These are phyloP conservation scores for Backusella australiensis DNA, from an alignment of 192 early-diverging fungal species.

Conservation along the genomic window DNA sequence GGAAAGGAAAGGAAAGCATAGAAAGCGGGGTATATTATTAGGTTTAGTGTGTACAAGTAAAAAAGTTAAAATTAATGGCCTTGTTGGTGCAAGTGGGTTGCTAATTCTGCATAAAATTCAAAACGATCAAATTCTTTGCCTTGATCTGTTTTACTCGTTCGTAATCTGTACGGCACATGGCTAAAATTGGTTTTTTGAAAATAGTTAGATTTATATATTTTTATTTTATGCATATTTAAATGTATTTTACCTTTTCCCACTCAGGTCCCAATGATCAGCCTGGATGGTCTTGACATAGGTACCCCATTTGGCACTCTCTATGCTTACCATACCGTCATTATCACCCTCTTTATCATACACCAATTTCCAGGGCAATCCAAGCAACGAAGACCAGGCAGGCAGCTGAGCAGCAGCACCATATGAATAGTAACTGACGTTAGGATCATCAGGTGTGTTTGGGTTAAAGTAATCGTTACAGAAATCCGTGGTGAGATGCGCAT, in stretches of 20 bases:
- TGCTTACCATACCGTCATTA: constrained; percentile 91
- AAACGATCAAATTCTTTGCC: constrained; percentile 28
- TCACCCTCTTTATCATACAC: constrained; percentile 77
- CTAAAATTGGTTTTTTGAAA: background rate
- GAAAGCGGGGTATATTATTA: background rate
- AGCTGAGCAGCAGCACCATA: constrained; percentile 74
- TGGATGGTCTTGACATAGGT: constrained; percentile 77
- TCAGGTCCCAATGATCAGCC: constrained; percentile 93
- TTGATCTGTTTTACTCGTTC: constrained; percentile 8
- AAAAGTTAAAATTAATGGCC: constrained; percentile 18
- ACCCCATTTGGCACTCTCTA: constrained; percentile 87
- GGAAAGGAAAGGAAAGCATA: background rate
- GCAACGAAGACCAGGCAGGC: constrained; percentile 53
- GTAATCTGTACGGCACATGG: background rate
- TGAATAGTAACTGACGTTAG: constrained; percentile 75
- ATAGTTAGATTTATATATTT: no score
- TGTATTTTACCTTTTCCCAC: constrained; percentile 23
- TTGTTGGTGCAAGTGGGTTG: constrained; percentile 31
- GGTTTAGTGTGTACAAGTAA: background rate
- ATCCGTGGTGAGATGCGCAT: constrained; percentile 84
- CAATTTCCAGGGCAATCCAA: constrained; percentile 80
- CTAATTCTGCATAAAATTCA: constrained; percentile 36
- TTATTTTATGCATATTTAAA: no score
- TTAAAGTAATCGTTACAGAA: constrained; percentile 87
- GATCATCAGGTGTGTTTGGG: constrained; percentile 77